phyloP scores from a whole-genome alignment of 805 yeast genomes.

The Zygosaccharomyces gambellarensis region DNA sequence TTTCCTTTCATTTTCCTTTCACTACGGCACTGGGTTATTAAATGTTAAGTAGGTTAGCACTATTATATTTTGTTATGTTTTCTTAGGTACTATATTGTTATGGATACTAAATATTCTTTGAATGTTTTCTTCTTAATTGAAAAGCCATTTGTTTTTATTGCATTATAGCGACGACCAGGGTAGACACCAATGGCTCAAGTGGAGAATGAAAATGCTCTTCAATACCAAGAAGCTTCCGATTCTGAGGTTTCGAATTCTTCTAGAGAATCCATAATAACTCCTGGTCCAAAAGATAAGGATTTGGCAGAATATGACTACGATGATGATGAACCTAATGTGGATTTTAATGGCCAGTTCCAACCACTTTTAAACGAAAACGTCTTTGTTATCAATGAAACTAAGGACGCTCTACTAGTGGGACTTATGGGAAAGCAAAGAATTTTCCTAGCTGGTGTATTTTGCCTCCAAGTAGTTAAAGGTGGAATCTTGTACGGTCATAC shows the following conservation, averaged over 20 bases:
- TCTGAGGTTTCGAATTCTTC: conserved; percentile 11
- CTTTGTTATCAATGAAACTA: conserved; percentile 8
- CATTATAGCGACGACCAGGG: neutral
- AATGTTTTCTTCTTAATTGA: neutral
- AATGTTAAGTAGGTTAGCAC: neutral
- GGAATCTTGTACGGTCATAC: conserved; percentile 31
- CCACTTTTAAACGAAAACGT: conserved; percentile 16
- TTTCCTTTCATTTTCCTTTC: neutral
- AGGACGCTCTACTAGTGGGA: conserved; percentile 18
- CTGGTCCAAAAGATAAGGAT: conserved; percentile 16
- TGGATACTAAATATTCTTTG: neutral
- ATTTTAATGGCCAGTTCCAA: conserved; percentile 7
- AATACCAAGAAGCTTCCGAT: conserved; percentile 8
- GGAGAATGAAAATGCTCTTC: neutral
- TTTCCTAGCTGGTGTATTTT: conserved; percentile 27
- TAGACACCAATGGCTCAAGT: neutral
- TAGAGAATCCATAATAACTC: conserved; percentile 14
- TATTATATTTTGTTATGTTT: neutral
- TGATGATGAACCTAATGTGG: neutral
- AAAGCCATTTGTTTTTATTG: neutral
- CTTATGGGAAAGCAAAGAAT: conserved; percentile 24
- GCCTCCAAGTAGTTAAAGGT: conserved; percentile 30
- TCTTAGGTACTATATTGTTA: neutral
- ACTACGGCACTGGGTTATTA: neutral
- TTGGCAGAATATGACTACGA: conserved; percentile 9